These are phyloP conservation scores for Brachypodium distachyon DNA, from an alignment of 202 grass and related monocot genomes.

Conservation along the genomic window DNA sequence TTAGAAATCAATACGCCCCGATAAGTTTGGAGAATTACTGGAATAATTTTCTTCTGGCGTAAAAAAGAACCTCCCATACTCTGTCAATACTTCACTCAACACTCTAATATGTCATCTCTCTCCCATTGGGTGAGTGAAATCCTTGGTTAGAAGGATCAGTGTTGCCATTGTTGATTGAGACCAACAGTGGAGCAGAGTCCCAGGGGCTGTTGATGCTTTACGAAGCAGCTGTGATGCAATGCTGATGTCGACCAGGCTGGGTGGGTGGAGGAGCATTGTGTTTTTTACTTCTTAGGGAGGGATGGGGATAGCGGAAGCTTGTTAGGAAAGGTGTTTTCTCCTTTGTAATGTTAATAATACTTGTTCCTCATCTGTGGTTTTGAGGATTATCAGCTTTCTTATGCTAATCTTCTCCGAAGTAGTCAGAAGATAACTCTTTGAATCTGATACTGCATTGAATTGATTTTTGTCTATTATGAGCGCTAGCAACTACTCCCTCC, in stretches of 20 bases:
- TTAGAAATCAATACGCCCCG: not conserved
- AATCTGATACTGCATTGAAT: not conserved
- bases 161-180: not conserved
- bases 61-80: not conserved
- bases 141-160: not conserved
- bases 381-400: not conserved
- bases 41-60: not conserved
- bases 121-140: not conserved
- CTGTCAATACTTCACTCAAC: not conserved
- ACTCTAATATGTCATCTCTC: not conserved
- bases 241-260: not conserved
- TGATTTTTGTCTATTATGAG: not conserved
- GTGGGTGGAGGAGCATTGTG: not conserved
- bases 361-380: not conserved
- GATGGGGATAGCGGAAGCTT: not conserved
- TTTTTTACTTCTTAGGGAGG: not conserved
- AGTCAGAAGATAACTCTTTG: not conserved
- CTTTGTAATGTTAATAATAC: not conserved
- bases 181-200: not conserved
- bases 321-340: not conserved
- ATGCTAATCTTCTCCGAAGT: constrained; percentile 1
- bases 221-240: not conserved
- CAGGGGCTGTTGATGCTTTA: not conserved
- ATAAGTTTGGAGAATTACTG: not conserved
- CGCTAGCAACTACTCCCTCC: too few species aligned